These are phyloP conservation scores for Mortierella sp. DNA, from an alignment of 371 early-diverging fungal genomes.

Conservation along the genomic window DNA sequence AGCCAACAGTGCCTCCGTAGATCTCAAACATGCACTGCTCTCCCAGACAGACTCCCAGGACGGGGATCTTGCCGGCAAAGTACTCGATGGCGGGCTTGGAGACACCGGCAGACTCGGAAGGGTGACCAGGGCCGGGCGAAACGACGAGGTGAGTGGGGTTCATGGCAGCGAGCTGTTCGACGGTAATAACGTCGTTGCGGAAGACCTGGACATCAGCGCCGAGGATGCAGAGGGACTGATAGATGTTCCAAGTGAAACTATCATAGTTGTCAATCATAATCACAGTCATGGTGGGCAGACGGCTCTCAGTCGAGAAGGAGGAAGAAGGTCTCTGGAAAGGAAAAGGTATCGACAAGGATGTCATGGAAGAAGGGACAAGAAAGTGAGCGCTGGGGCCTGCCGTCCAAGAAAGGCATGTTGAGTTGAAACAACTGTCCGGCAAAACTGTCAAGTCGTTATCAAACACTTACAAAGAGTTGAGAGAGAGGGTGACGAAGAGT, in stretches of 20 bases:
- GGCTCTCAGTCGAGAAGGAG: background rate
- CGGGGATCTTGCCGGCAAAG: conserved; percentile 95
- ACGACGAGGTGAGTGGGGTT: conserved; percentile 94
- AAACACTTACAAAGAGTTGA: background rate
- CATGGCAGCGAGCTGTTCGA: conserved; percentile 82
- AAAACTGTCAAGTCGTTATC: background rate
- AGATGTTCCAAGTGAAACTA: conserved; percentile 98
- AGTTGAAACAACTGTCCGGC: background rate
- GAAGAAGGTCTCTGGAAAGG: background rate
- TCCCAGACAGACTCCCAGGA: conserved; percentile 98
- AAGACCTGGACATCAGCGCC: conserved; percentile 94
- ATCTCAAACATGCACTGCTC: conserved; percentile 96
- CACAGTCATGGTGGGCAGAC: conserved; percentile 72
- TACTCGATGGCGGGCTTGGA: conserved; percentile 85
- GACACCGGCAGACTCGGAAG: conserved; percentile 90
- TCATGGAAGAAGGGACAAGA: background rate
- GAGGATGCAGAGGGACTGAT: conserved; percentile 90
- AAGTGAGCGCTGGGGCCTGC: background rate
- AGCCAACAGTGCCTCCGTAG: conserved; percentile 92
- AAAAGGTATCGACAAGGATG: background rate
- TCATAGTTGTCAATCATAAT: conserved; percentile 98
- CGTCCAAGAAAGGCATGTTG: background rate
- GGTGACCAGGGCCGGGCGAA: conserved; percentile 97
- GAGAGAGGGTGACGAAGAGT: background rate
- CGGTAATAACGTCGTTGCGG: conserved; percentile 93